Conservation (phyloP, 768 basidiomycete genomes). For the Terana coerulea region DNA sequence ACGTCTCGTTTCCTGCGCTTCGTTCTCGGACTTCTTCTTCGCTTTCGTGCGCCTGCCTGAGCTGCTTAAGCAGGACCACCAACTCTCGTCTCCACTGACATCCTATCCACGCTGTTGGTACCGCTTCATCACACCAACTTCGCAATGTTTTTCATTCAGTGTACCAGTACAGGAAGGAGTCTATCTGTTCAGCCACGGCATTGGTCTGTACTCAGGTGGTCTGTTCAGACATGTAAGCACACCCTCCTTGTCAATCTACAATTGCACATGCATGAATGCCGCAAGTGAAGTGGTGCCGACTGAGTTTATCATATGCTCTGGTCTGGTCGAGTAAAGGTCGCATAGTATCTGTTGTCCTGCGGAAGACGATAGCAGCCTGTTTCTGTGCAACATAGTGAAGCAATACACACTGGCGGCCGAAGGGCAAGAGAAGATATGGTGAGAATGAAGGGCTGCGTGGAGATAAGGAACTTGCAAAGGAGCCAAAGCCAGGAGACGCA, state of each 20-base stretch:
- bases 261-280: too few relatives aligned
- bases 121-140: neutral
- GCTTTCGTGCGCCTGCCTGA: constrained; percentile 47
- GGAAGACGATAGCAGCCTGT: too few relatives aligned
- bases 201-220: constrained; percentile 87
- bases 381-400: too few relatives aligned
- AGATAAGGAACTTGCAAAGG: too few relatives aligned
- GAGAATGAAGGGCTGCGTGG: too few relatives aligned
- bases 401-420: too few relatives aligned
- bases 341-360: too few relatives aligned
- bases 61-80: constrained; percentile 62
- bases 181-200: constrained; percentile 69
- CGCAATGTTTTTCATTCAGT: neutral
- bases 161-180: constrained; percentile 83
- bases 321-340: too few relatives aligned
- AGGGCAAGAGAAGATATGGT: too few relatives aligned
- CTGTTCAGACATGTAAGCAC: constrained; percentile 76
- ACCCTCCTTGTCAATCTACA: neutral
- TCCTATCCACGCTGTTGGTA: constrained; percentile 72
- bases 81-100: constrained; percentile 78
- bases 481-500: too few relatives aligned
- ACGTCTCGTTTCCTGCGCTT: constrained; percentile 38
- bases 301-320: too few relatives aligned
- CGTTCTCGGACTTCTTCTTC: constrained; percentile 44
- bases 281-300: too few relatives aligned